Conservation (phyloP, 148 eudicot species). For the Fallopia convolvulus region DNA sequence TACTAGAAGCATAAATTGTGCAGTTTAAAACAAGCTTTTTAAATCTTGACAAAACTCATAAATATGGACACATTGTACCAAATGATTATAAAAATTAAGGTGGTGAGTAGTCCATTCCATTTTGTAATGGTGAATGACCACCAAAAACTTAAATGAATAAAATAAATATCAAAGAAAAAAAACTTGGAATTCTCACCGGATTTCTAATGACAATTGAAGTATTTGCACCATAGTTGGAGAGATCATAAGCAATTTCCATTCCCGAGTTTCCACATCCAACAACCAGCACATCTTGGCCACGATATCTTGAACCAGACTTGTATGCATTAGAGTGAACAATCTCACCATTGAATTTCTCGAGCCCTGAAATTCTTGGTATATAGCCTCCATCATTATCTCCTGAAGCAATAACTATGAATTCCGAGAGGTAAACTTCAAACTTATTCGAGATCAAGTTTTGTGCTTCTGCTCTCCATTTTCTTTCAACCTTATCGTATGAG, state of each 20-base stretch:
- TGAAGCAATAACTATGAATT: constrained; percentile 30
- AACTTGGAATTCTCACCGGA: constrained; percentile 21
- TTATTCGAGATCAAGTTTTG: not conserved
- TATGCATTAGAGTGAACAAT: constrained; percentile 31
- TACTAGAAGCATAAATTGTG: not conserved
- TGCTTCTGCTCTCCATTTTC: constrained; percentile 26
- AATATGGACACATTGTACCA: not conserved
- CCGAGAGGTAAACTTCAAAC: constrained; percentile 12
- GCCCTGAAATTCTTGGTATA: constrained; percentile 26
- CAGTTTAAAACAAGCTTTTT: not conserved
- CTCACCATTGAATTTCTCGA: constrained; percentile 21
- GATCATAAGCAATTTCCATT: constrained; percentile 39
- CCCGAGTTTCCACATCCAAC: constrained; percentile 46
- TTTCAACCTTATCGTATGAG: constrained; percentile 10
- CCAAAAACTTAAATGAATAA: not conserved
- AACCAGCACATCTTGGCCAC: constrained; percentile 24
- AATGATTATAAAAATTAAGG: not conserved
- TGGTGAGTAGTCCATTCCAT: too few species aligned
- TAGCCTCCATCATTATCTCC: constrained; percentile 27
- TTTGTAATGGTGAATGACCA: too few species aligned
- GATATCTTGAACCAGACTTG: constrained; percentile 21
- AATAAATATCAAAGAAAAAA: not conserved
- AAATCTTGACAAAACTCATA: not conserved
- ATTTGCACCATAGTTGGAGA: constrained; percentile 18
- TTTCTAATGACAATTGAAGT: constrained; percentile 32